Base-by-base conservation (phyloP, 2,329 filamentous ascomycete species). In the Penicillium sclerotiorum region DNA sequence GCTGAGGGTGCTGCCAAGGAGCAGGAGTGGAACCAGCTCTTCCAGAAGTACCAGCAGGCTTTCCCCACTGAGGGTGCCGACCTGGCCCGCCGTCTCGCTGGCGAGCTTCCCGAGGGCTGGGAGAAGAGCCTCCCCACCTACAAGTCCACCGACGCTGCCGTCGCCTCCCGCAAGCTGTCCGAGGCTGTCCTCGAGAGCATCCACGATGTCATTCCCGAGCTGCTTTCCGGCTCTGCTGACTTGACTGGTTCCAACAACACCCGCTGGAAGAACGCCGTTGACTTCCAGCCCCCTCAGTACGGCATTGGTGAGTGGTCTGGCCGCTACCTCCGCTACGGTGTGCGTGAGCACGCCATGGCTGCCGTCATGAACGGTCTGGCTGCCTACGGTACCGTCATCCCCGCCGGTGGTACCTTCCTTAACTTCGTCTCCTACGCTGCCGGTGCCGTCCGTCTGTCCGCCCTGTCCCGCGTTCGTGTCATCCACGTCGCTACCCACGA, bases 401-500 rank as follows among this genome's bases (percentile, higher is more conserved):
- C 94, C 63, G 95, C 92, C 64, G 86, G 86, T 61, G 94, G 94
- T 77, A 97, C 94, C 67, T 99, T 99, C 87, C 82, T 99, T 64
- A 99, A 97, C 88, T 99, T 99, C 76, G 91, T 97, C 63, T 97
- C 93, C 21, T 99, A 99, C 74, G 93, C 90, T 63, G 91, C 94
- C 60, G 94, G 94, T 77, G 87, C 94, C 67, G 88, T 97, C 71
- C 93, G 94, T 77, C 86, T 99, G 55, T 96, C 92, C 30, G 86
- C 94, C 33, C 84, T 99, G 63, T 95, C 92, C 39, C 92, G 89
- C 75, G 83, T 92, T 73, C 93, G 93, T 67, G 82, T 85, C 71
- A 92, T 99, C 80, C 95, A 94, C 87, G 84, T 97, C 65, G 93
- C 94, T 68, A 97, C 93, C 64, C 93, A 97, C 84, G 93, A 97